Percentiles rank a stretch among this genome's conserved stretches.
Conservation (phyloP, 495 filamentous ascomycete genomes). For the Ramalina intermedia region DNA sequence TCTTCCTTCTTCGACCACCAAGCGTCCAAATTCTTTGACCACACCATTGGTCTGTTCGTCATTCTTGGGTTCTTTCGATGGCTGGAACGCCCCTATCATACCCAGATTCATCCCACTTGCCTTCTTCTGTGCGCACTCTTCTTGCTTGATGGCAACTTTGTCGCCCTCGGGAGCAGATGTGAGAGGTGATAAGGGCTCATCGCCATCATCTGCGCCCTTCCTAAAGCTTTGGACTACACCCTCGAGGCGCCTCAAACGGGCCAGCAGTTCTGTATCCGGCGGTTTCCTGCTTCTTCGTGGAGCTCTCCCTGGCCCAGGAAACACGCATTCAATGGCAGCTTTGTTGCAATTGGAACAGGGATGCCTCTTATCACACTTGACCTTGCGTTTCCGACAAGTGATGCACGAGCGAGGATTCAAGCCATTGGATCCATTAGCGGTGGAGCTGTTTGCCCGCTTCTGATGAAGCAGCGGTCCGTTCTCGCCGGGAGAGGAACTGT, state of each 20-base stretch:
- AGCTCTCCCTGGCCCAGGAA: slow-evolving; percentile 69
- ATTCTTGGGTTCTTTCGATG: slow-evolving; percentile 11
- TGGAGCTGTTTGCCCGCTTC: not conserved
- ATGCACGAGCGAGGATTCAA: slow-evolving; percentile 61
- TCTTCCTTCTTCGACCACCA: slow-evolving; percentile 70
- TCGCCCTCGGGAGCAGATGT: not conserved
- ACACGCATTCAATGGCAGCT: slow-evolving; percentile 66
- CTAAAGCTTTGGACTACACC: slow-evolving; percentile 62
- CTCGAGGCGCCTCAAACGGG: slow-evolving; percentile 63
- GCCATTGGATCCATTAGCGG: not conserved
- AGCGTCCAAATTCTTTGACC: slow-evolving; percentile 58
- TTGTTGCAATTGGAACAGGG: slow-evolving; percentile 77
- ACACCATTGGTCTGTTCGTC: slow-evolving; percentile 26
- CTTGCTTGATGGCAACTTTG: not conserved
- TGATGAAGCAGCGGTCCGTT: not conserved
- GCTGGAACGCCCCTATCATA: slow-evolving; percentile 14
- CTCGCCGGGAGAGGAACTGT: slow-evolving; percentile 6
- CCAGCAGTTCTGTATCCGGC: slow-evolving; percentile 63
- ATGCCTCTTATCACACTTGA: slow-evolving; percentile 70
- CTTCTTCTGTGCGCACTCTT: not conserved
- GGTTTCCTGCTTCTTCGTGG: slow-evolving; percentile 52
- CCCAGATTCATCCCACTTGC: not conserved
- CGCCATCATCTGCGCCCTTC: slow-evolving; percentile 27
- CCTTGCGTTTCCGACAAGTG: slow-evolving; percentile 72
- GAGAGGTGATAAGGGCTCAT: not conserved